A percentile compares a stretch with the other conserved stretches of the same genome.
Conservation (phyloP, 2,329 filamentous ascomycete species). For the Trichoderma sp. region DNA sequence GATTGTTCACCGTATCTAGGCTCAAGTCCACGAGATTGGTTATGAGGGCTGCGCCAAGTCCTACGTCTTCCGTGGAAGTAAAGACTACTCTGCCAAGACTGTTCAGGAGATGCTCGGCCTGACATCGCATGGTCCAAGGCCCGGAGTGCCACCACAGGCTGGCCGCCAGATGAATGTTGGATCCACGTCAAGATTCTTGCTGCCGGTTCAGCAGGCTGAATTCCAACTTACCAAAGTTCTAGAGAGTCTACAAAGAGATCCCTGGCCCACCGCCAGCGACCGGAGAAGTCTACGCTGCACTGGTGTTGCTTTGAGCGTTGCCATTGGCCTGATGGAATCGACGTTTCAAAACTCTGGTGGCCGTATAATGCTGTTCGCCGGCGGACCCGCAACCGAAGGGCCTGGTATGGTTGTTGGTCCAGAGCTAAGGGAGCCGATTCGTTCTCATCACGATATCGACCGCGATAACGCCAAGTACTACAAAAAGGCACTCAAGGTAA, state of each 20-base stretch:
- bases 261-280: conserved; percentile 95
- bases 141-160: conserved; percentile 73
- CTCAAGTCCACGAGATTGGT: conserved; percentile 96
- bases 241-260: conserved; percentile 93
- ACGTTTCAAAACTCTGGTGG: conserved; percentile 95
- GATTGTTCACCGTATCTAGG: conserved; percentile 51
- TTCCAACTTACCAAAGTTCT: conserved; percentile 96
- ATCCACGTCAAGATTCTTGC: conserved; percentile 84
- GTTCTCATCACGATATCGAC: conserved; percentile 98
- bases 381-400: conserved; percentile 91
- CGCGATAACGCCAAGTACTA: conserved; percentile 99
- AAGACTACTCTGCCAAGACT: conserved; percentile 97
- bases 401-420: conserved; percentile 96
- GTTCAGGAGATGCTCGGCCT: conserved; percentile 99
- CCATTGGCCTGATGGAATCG: conserved; percentile 87
- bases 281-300: conserved; percentile 89
- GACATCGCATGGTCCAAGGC: conserved; percentile 71
- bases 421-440: conserved; percentile 92
- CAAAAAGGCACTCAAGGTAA: conserved; percentile 95
- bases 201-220: conserved; percentile 94
- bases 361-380: conserved; percentile 96
- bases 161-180: conserved; percentile 77
- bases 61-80: conserved; percentile 96
- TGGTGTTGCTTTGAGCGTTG: conserved; percentile 94
- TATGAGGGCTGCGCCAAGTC: conserved; percentile 98